These are phyloP conservation scores for Pyracantha coccinea DNA, from an alignment of 331 rosid species.

Conservation along the genomic window DNA sequence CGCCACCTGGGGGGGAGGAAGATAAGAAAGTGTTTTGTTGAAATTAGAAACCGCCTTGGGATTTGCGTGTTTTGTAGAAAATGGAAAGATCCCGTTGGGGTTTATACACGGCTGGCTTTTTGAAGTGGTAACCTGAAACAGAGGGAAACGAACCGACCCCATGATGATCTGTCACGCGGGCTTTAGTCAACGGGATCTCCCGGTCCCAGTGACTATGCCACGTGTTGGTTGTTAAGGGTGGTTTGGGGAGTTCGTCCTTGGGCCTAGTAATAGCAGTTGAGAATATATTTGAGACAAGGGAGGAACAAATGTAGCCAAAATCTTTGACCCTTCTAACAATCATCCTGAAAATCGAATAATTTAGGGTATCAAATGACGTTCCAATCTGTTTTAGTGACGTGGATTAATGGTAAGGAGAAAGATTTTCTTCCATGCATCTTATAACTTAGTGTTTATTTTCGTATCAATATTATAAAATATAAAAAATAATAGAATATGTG, in stretches of 20 bases:
- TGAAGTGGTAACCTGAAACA: not conserved
- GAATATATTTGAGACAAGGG: not conserved
- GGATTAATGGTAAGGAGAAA: too few species aligned
- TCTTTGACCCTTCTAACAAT: not conserved
- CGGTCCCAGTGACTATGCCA: not conserved
- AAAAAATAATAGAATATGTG: too few species aligned
- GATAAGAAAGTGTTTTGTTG: not conserved
- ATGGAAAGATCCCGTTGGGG: not conserved
- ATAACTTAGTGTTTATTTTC: too few species aligned
- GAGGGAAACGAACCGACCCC: not conserved
- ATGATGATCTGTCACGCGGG: not conserved
- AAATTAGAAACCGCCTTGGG: not conserved
- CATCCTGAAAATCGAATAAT: not conserved
- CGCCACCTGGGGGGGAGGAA: slow-evolving; percentile 14
- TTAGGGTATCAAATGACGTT: not conserved
- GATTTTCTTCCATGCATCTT: rapidly evolving
- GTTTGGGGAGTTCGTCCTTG: not conserved
- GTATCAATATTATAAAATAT: too few species aligned
- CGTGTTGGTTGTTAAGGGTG: not conserved
- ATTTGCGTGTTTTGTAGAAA: not conserved
- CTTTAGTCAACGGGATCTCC: not conserved
- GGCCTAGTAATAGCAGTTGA: not conserved
- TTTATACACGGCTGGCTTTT: not conserved
- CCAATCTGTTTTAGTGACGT: too few species aligned
- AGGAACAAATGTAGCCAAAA: too few species aligned